Base-by-base conservation (phyloP, 768 basidiomycete species). In the Chalciporus pseudorubinellus region DNA sequence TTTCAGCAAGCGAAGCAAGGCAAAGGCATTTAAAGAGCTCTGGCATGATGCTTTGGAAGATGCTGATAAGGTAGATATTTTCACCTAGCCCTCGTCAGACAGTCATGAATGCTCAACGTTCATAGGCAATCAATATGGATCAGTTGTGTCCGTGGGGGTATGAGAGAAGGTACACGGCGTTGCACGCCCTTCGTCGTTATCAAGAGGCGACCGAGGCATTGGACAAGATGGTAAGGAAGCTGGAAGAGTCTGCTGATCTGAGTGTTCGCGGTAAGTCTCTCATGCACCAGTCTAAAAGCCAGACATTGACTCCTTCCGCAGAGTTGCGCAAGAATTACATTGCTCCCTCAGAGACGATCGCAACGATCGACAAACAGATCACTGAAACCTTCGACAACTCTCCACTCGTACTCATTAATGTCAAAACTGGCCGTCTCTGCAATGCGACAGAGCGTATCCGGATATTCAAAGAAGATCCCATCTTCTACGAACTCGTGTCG, bases 401-500 rank as follows among this genome's bases (percentile, higher is more conserved):
- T 9, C 55, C 51, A n/a, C 34, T 56, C 26, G 33, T 51, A 10
- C 48, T 58, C 42, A 58, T 58, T 18, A 50, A 58, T 40, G 49
- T 45, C 22, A 18, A 39, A 34, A 55, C 47, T 22, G 57, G 57
- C 10, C 19, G 29, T 33, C 40, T 58, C 6, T 52, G 41, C n/a
- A 28, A 49, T 4, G 45, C 10, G 19, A 4, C 21, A 1, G 12
- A 18, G 9, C n/a, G 48, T 10, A 36, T 19, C 38, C n/a, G 28
- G 18, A 12, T 39, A 4, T 59, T 59, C 26, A 20, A 53, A 29
- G 1, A 3, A 5, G 40, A 46, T 14, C 42, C 46, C 6, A 22
- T 28, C 24, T 59, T 50, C 18, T 4, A 6, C n/a, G 18, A 48
- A 10, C 47, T 59, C 4, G 10, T 50, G 3, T 6, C 34, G 13